phyloP scores from a whole-genome alignment of 257 asterid species.

The Solanum appendiculatum region DNA sequence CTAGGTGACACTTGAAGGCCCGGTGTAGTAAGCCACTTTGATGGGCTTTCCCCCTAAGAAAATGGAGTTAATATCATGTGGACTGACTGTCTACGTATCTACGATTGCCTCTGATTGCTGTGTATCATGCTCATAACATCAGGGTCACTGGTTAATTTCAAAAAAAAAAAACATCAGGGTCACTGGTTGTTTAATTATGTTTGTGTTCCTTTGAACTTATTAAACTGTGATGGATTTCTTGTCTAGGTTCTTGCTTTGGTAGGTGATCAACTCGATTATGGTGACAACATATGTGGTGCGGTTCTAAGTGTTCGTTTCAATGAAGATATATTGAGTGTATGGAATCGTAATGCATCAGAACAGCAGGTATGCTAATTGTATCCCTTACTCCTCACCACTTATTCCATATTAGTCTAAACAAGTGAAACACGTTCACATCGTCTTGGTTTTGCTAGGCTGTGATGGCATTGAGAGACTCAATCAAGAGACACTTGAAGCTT shows the following conservation, averaged over 20 bases:
- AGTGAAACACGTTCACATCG: not conserved
- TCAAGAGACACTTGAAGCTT: slow-evolving; percentile 82
- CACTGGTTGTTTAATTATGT: not conserved
- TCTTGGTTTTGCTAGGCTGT: slow-evolving; percentile 48
- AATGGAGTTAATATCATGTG: not conserved
- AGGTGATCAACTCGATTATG: slow-evolving; percentile 90
- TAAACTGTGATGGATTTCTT: not conserved
- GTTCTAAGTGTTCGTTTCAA: slow-evolving; percentile 89
- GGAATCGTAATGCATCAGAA: slow-evolving; percentile 97
- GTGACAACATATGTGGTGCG: slow-evolving; percentile 88
- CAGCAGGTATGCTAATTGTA: slow-evolving; percentile 51
- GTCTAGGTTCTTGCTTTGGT: slow-evolving; percentile 76
- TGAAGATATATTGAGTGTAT: slow-evolving; percentile 92
- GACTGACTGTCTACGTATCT: not conserved
- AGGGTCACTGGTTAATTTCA: too few relatives aligned
- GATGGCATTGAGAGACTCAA: slow-evolving; percentile 86
- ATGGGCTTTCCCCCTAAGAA: not conserved
- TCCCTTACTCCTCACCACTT: not conserved
- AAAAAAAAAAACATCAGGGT: not conserved
- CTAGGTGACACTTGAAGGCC: not conserved
- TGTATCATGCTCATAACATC: not conserved
- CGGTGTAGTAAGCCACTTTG: not conserved
- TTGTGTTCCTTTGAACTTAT: not conserved
- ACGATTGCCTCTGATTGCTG: not conserved
- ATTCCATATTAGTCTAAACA: not conserved